Base-by-base conservation (phyloP, 148 eudicot genomes). In the Rhododendron simsii region DNA sequence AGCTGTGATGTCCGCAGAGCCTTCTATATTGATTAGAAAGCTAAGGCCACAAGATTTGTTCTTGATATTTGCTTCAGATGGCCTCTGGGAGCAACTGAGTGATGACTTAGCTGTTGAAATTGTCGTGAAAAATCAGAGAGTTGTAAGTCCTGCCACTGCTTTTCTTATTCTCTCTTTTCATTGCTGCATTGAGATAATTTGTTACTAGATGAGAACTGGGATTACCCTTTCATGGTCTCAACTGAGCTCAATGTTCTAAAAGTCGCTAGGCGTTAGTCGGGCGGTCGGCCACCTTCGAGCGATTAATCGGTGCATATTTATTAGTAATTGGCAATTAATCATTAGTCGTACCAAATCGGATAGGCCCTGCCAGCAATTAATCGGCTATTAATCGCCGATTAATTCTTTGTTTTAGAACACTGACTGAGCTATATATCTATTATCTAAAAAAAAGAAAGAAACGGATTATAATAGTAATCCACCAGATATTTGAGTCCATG, bases 41-140 rank as follows among this genome's bases (percentile, higher is more conserved):
- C 50, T 89, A 47, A 89, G 80, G 73, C 87, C 85, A 44, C 81
- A 89, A 50, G 90, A 89, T 37, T 69, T 81, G n/a, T 89, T 89
- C 57, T 28, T 89, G 83, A 89, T 89, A 80, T 89, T 89, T 89
- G 90, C 90, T 50, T 89, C 90, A n/a, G 90, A 89, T 84, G 90
- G 90, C 80, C 90, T 89, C 41, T 89, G 90, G 90, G 90, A 89
- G 80, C 90, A 89, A 77, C 89, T 89, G 35, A 87, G 74, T 55
- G 89, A 89, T 45, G 86, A 89, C 18, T 81, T 28, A 23, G 90
- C 85, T 50, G 89, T 89, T 12, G 86, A 89, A 12, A 84, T 89
- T 14, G 90, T 89, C 44, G 26, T 76, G 47, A 89, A 87, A 65
- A 81, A 84, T 82, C 89, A 87, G 1, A 87, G 89, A 89, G 61